phyloP scores from a whole-genome alignment of 2,329 filamentous ascomycete species.

The Fonsecaea nubica region DNA sequence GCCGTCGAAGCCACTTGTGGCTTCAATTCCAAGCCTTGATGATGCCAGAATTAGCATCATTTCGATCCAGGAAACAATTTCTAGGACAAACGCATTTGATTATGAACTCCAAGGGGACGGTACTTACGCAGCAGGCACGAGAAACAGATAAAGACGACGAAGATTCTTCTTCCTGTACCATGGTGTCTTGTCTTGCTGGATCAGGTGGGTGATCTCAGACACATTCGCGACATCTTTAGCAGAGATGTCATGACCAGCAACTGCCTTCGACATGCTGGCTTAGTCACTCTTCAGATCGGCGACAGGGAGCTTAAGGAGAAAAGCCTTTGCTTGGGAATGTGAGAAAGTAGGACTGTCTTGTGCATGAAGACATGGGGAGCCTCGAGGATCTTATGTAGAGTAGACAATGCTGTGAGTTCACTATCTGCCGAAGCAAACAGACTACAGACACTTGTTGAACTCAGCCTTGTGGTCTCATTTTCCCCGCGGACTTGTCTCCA shows the following conservation, averaged over 20 bases:
- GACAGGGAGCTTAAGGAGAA: background rate
- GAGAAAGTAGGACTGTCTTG: background rate
- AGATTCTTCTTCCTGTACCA: conserved; percentile 68
- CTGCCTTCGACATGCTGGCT: conserved; percentile 28
- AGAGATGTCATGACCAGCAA: conserved; percentile 28
- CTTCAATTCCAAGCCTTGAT: conserved; percentile 64
- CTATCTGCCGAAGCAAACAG: conserved; percentile 13
- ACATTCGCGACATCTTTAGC: conserved; percentile 32
- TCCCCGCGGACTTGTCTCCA: conserved; percentile 12
- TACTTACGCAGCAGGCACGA: conserved; percentile 61
- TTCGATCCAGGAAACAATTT: background rate
- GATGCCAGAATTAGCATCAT: background rate
- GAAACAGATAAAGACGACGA: conserved; percentile 61
- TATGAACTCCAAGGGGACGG: background rate
- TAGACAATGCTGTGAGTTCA: background rate
- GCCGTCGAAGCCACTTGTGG: conserved; percentile 52
- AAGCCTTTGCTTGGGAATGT: background rate
- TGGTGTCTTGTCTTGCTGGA: conserved; percentile 47
- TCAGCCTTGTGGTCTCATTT: conserved; percentile 15
- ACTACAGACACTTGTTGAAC: background rate
- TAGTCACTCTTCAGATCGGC: background rate
- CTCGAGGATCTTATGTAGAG: conserved; percentile 10
- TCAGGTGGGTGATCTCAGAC: conserved; percentile 29
- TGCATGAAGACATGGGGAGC: conserved; percentile 1
- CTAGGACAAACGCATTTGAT: background rate